Evolutionary conservation across 768 basidiomycete species (phyloP).

Genomic region (Xerocomus spinulosus): DNA sequence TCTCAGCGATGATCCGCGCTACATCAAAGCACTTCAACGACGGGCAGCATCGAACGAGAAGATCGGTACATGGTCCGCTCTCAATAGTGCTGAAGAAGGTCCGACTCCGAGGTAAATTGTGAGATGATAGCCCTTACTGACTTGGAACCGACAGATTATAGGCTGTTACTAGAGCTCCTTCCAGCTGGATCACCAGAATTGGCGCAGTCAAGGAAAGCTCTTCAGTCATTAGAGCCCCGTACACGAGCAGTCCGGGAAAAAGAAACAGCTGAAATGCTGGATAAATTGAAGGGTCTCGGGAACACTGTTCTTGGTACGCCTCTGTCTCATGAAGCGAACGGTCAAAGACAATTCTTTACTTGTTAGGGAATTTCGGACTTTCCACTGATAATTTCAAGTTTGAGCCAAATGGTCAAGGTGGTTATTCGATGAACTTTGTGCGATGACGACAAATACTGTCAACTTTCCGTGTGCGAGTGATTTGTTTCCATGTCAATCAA

Average conservation of each 20-base stretch:
- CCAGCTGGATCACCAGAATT: conserved; percentile 50
- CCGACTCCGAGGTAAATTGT: neutral
- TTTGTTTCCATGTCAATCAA: neutral
- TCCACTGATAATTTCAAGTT: conserved; percentile 98
- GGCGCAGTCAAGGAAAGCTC: conserved; percentile 43
- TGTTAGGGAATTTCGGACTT: conserved; percentile 82
- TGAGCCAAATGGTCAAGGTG: conserved; percentile 89
- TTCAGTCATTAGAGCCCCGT: conserved; percentile 58
- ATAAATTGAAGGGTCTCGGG: conserved; percentile 88
- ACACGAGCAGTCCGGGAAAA: conserved; percentile 73
- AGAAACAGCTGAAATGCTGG: conserved; percentile 89
- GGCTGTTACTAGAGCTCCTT: conserved; percentile 58
- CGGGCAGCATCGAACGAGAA: conserved; percentile 84
- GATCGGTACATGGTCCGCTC: conserved; percentile 77
- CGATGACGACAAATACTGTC: conserved; percentile 31
- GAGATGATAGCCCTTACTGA: neutral
- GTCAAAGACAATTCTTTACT: neutral
- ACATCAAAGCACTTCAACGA: conserved; percentile 84
- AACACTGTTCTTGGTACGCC: conserved; percentile 78
- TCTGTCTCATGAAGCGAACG: neutral
- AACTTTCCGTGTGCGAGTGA: neutral
- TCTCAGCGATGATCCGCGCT: conserved; percentile 77
- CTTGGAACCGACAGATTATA: conserved; percentile 62
- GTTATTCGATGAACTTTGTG: conserved; percentile 88
- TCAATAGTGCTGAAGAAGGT: conserved; percentile 86